Percentiles rank a stretch among this genome's conserved stretches.
These are phyloP conservation scores for Mallotus repandus DNA, from an alignment of 441 rosid genomes.

Conservation along the genomic window DNA sequence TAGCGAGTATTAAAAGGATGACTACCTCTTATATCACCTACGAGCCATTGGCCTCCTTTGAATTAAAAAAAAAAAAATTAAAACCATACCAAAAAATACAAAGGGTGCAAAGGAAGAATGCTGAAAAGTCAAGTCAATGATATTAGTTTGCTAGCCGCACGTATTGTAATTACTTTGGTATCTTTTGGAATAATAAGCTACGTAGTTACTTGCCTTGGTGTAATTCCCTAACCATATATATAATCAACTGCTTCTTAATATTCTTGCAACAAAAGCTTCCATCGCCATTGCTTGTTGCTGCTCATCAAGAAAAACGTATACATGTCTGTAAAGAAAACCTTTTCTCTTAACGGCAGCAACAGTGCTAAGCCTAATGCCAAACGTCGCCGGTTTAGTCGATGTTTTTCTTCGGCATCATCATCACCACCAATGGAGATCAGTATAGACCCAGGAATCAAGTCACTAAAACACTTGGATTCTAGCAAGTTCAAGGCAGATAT, in stretches of 20 bases:
- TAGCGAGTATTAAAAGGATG: too few species aligned
- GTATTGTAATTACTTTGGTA: conserved; percentile 18
- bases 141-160: not conserved
- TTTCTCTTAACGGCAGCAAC: conserved; percentile 11
- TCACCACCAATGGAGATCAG: conserved; percentile 38
- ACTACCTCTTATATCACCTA: too few species aligned
- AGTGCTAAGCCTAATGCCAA: conserved; percentile 8
- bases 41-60: too few species aligned
- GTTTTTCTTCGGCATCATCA: conserved; percentile 32
- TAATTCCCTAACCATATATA: conserved; percentile 1
- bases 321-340: conserved; percentile 34
- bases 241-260: too few species aligned
- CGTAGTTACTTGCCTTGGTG: conserved; percentile 29
- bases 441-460: conserved; percentile 35
- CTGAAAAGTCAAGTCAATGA: conserved; percentile 37
- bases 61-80: too few species aligned
- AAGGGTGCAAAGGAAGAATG: not conserved
- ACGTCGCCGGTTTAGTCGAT: conserved; percentile 26
- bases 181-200: too few species aligned
- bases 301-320: not conserved
- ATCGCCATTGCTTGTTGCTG: conserved; percentile 13
- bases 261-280: not conserved
- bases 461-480: conserved; percentile 56
- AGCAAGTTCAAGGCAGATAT: conserved; percentile 66
- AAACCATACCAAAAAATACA: not conserved